A percentile compares a stretch with the other conserved stretches of the same genome.
phyloP scores from a whole-genome alignment of 768 basidiomycete genomes.

The Dendrothele bispora region DNA sequence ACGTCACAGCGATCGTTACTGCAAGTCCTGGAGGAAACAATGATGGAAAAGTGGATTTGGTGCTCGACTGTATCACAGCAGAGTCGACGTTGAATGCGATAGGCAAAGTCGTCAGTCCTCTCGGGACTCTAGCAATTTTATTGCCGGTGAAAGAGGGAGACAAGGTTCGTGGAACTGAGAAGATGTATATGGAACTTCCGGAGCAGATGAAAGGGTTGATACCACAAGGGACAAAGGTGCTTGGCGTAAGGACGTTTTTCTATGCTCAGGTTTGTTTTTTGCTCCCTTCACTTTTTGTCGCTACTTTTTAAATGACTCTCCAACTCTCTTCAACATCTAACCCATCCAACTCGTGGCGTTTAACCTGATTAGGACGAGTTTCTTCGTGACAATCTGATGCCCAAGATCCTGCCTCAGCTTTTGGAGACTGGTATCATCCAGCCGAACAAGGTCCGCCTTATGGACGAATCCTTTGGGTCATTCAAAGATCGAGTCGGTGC shows the following conservation, averaged over 20 bases:
- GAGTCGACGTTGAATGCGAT: slow-evolving; percentile 35
- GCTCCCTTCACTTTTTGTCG: neutral
- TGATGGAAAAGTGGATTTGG: slow-evolving; percentile 31
- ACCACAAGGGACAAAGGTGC: slow-evolving; percentile 31
- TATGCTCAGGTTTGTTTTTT: slow-evolving; percentile 35
- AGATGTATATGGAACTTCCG: slow-evolving; percentile 33
- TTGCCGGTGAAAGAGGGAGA: slow-evolving; percentile 47
- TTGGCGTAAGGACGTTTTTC: slow-evolving; percentile 40
- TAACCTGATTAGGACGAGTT: slow-evolving; percentile 32
- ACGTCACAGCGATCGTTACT: slow-evolving; percentile 21
- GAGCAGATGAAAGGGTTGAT: slow-evolving; percentile 37
- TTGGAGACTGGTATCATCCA: slow-evolving; percentile 37
- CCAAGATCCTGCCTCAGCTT: slow-evolving; percentile 43
- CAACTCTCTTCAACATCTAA: too few species aligned
- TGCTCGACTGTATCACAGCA: slow-evolving; percentile 39
- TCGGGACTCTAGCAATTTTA: slow-evolving; percentile 42
- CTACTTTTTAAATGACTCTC: neutral
- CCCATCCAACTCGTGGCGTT: neutral
- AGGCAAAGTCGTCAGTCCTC: slow-evolving; percentile 33
- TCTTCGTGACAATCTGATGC: slow-evolving; percentile 43
- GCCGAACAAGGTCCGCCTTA: slow-evolving; percentile 39
- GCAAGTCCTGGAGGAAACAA: slow-evolving; percentile 27
- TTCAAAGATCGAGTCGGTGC: slow-evolving; percentile 39
- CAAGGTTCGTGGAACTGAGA: slow-evolving; percentile 29
- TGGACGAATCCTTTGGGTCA: slow-evolving; percentile 35